These are phyloP conservation scores for Pseudogymnoascus sp. DNA, from an alignment of 2,329 filamentous ascomycete genomes.

Conservation along the genomic window DNA sequence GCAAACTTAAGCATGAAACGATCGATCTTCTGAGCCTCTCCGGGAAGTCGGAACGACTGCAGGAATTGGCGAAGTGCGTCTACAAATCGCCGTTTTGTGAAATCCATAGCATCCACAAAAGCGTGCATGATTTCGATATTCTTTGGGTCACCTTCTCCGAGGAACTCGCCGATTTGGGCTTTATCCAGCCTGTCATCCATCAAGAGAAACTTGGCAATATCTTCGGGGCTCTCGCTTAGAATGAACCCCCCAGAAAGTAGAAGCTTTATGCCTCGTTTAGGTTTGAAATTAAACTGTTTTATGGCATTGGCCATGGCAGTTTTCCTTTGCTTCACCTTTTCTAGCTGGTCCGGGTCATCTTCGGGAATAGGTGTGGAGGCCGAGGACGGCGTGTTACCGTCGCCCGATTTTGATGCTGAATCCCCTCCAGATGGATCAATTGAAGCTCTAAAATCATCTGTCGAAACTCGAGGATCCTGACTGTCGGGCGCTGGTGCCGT, in stretches of 20 bases:
- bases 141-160: conserved; percentile 85
- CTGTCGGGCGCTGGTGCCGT: conserved; percentile 39
- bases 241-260: conserved; percentile 84
- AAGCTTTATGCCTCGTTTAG: conserved; percentile 83
- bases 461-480: conserved; percentile 42
- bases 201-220: conserved; percentile 77
- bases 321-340: conserved; percentile 89
- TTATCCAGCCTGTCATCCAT: conserved; percentile 83
- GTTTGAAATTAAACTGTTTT: conserved; percentile 93
- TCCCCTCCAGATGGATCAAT: conserved; percentile 63
- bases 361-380: conserved; percentile 64
- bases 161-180: conserved; percentile 81
- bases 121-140: conserved; percentile 98
- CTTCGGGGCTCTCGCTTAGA: conserved; percentile 62
- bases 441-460: conserved; percentile 55
- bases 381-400: conserved; percentile 41
- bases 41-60: conserved; percentile 88
- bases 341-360: conserved; percentile 89
- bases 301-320: conserved; percentile 85
- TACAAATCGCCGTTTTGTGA: conserved; percentile 82
- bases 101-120: conserved; percentile 94
- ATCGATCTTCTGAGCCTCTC: conserved; percentile 98
- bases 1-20: conserved; percentile 99
- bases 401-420: conserved; percentile 51
- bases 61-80: conserved; percentile 86